Evolutionary conservation across 164 flowering plant genomes (phyloP).

Genomic region (Brasenia schreberi): DNA sequence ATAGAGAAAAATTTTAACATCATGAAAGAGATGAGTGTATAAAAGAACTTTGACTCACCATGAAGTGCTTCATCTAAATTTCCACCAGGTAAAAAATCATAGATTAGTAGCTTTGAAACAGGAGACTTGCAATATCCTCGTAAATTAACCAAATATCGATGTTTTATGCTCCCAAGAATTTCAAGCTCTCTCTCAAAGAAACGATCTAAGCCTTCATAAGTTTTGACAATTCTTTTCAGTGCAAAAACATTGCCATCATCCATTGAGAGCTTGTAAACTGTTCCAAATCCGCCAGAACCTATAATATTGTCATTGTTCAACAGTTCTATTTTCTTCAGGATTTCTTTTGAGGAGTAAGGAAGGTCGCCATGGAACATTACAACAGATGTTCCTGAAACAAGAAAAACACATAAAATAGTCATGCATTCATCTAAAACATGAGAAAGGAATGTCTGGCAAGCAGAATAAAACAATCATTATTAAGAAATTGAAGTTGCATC

Average conservation of each 20-base stretch:
- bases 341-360: conserved; percentile 93
- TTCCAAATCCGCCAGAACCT: conserved; percentile 92
- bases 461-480: not conserved
- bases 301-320: conserved; percentile 82
- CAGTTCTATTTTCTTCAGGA: conserved; percentile 72
- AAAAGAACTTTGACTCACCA: conserved; percentile 34
- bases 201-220: conserved; percentile 83
- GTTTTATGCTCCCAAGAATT: conserved; percentile 95
- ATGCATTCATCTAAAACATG: no score
- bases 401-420: not conserved
- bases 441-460: not conserved
- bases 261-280: conserved; percentile 90
- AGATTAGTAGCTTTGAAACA: conserved; percentile 73
- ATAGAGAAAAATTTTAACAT: no score
- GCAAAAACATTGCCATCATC: conserved; percentile 96
- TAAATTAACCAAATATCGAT: conserved; percentile 76
- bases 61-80: conserved; percentile 94
- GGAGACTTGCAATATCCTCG: conserved; percentile 98
- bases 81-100: conserved; percentile 89
- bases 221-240: conserved; percentile 73
- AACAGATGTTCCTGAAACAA: conserved; percentile 81
- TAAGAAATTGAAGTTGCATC: not conserved
- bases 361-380: conserved; percentile 98
- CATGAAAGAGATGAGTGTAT: not conserved
- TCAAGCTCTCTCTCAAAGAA: conserved; percentile 97